A percentile compares a stretch with the other conserved stretches of the same genome.
These are phyloP conservation scores for Ciborinia camelliae DNA, from an alignment of 2,329 filamentous ascomycete genomes.

Conservation along the genomic window DNA sequence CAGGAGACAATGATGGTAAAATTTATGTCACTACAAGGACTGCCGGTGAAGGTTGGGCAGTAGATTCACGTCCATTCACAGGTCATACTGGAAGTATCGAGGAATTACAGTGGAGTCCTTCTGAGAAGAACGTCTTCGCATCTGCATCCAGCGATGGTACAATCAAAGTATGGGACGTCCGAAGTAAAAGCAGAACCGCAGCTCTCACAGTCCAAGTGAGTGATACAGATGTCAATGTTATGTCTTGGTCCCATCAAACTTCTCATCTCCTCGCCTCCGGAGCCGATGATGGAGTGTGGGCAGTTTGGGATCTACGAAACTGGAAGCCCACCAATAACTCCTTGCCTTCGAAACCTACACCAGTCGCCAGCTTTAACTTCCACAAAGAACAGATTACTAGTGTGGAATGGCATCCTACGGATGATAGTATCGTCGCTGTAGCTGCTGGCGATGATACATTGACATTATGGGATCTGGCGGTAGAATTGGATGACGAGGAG, in stretches of 20 bases:
- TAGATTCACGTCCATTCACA: conserved; percentile 76
- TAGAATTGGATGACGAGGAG: conserved; percentile 96
- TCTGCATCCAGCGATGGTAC: conserved; percentile 93
- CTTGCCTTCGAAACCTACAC: conserved; percentile 57
- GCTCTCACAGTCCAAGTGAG: conserved; percentile 84
- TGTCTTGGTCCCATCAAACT: conserved; percentile 90
- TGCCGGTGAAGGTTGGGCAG: conserved; percentile 85
- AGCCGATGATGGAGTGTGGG: conserved; percentile 91
- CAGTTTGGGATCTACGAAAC: conserved; percentile 91
- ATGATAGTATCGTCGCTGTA: conserved; percentile 92
- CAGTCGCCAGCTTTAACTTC: conserved; percentile 91
- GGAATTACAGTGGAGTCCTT: conserved; percentile 95
- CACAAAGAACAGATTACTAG: conserved; percentile 96
- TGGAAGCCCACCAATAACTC: conserved; percentile 69
- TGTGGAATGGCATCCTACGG: conserved; percentile 95
- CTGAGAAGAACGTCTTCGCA: conserved; percentile 88
- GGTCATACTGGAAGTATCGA: conserved; percentile 86
- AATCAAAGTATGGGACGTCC: conserved; percentile 91
- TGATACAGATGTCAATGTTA: conserved; percentile 86
- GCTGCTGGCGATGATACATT: conserved; percentile 91
- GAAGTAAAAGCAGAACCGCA: conserved; percentile 84
- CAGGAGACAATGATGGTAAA: conserved; percentile 83
- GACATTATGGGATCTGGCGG: conserved; percentile 93
- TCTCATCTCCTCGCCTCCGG: conserved; percentile 87
- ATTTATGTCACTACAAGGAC: conserved; percentile 87